Evolutionary conservation across 2,329 filamentous ascomycete genomes (phyloP).

Genomic region (Calcarisporium arbuscula): DNA sequence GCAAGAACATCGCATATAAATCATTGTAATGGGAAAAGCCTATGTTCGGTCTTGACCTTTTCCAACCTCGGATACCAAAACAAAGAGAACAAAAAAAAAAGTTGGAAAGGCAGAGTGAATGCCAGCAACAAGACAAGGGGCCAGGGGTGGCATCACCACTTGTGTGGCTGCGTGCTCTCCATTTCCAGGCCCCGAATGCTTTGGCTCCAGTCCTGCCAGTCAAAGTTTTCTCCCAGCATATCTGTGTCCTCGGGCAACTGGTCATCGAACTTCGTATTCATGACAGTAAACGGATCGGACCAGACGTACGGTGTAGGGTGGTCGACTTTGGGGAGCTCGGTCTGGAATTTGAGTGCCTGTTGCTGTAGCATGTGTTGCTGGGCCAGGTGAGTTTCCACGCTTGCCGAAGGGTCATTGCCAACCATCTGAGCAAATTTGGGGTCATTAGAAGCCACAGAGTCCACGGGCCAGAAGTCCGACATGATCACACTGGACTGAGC

Average conservation of each 20-base stretch:
- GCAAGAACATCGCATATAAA: no score
- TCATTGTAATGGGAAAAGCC: no score
- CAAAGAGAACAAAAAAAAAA: no score
- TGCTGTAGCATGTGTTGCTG: constrained; percentile 9
- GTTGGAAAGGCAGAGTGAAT: no score
- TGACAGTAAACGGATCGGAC: constrained; percentile 25
- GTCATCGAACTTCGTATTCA: constrained; percentile 22
- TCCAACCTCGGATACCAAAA: no score
- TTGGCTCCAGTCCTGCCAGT: constrained; percentile 44
- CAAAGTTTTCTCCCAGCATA: constrained; percentile 36
- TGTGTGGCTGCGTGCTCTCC: constrained; percentile 16
- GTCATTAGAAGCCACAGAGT: constrained; percentile 1
- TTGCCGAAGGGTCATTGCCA: no score
- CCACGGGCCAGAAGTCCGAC: constrained; percentile 26
- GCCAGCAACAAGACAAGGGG: not conserved
- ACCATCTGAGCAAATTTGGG: not conserved
- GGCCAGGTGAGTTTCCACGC: not conserved
- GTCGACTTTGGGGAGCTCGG: constrained; percentile 23
- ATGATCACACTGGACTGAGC: constrained; percentile 28
- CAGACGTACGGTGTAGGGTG: constrained; percentile 36
- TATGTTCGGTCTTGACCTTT: no score
- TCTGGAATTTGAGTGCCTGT: constrained; percentile 13
- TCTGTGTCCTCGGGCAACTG: constrained; percentile 26
- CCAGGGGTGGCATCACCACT: constrained; percentile 14
- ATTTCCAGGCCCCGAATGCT: constrained; percentile 33